phyloP scores from a whole-genome alignment of 345 rosid species.

The Acer yangbiense region DNA sequence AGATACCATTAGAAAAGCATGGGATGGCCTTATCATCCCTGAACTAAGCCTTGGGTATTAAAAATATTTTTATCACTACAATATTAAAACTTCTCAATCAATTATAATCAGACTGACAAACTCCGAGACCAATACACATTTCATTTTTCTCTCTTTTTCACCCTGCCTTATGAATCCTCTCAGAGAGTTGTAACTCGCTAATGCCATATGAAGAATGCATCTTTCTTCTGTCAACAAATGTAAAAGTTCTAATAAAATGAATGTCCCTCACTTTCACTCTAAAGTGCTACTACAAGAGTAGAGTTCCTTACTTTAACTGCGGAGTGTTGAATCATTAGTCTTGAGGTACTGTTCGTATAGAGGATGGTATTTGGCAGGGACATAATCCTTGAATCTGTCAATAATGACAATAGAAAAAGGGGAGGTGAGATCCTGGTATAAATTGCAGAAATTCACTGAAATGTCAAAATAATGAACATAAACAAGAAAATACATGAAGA shows the following conservation, averaged over 20 bases:
- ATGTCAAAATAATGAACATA: not conserved
- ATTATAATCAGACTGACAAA: not conserved
- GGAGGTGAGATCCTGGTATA: conserved; percentile 3
- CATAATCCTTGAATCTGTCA: conserved; percentile 80
- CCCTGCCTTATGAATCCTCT: too few species aligned
- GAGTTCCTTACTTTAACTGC: conserved; percentile 27
- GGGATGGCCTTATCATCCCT: not conserved
- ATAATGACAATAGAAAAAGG: not conserved
- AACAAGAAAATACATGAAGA: not conserved
- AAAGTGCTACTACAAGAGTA: not conserved
- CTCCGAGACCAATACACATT: not conserved
- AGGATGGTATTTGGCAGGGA: conserved; percentile 66
- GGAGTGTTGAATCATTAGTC: conserved; percentile 34
- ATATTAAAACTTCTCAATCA: not conserved
- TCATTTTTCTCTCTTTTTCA: not conserved
- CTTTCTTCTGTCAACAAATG: not conserved
- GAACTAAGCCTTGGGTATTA: not conserved
- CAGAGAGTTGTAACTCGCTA: not conserved
- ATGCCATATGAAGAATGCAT: not conserved
- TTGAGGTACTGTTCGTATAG: conserved; percentile 70
- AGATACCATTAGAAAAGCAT: not conserved
- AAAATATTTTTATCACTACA: not conserved
- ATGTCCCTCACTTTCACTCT: too few species aligned
- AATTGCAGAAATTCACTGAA: conserved; percentile 2
- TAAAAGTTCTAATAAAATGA: too few species aligned